Base-by-base conservation (phyloP, 2,329 filamentous ascomycete genomes). In the Daldinia sp. region DNA sequence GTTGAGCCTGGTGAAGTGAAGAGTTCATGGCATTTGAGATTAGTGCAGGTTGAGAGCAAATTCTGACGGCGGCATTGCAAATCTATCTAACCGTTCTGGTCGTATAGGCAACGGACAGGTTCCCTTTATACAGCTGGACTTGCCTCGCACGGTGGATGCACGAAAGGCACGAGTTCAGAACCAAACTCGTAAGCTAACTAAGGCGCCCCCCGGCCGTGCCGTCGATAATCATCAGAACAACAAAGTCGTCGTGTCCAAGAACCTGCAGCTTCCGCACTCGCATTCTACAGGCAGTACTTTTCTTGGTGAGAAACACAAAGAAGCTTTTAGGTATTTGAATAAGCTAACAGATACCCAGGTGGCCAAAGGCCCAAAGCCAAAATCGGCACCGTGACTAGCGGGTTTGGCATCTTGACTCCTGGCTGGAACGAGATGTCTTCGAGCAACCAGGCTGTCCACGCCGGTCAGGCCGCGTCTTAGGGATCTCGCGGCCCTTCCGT, bases 391-490 rank as follows among this genome's bases (percentile, higher is more conserved):
- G 28, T n/a, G 4, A 18, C 26, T 3, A 51, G 26, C 0, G 2
- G 15, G 6, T 18, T 23, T 2, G 7, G 26, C 4, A 18, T 33
- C 15, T 15, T 18, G 15, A 33, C 26, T 51, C 7, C 46, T 9
- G 15, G 26, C 26, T 33, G 15, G 15, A 4, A 18, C 46, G 33
- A 33, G 13, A 51, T 51, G 46, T 33, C 46, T 33, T 51, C 46
- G 9, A 7, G 28, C 15, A 30, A 18, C 46, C 26, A 33, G 13
- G 46, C 26, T 33, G 26, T 51, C 46, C 2, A 51, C 6, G 15
- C 9, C 28, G 7, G 46, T 33, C 26, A 33, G 26, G 26, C 46
- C 46, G 46, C 46, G 46, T 18, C 46, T 51, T 51, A 51, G 46
- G 46, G 46, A 51, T 7, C 46, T 33, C 46, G 26, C 46, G 46